A percentile compares a stretch with the other conserved stretches of the same genome.
Conservation (phyloP, 2,329 filamentous ascomycete species). For the Coniochaeta ligniaria region DNA sequence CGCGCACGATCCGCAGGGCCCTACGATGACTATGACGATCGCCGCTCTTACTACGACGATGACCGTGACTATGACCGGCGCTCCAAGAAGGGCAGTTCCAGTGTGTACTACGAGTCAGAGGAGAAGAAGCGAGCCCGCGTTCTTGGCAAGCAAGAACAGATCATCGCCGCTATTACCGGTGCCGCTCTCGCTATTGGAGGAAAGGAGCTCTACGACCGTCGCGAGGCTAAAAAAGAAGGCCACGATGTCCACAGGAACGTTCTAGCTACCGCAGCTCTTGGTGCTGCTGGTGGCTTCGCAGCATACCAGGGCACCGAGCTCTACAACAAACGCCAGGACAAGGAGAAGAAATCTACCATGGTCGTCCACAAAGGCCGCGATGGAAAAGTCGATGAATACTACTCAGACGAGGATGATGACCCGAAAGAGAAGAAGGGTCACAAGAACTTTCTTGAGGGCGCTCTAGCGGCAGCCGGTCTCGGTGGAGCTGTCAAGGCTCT, state of each 20-base stretch:
- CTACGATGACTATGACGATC: conserved; percentile 51
- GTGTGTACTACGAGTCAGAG: conserved; percentile 52
- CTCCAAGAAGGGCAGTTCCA: conserved; percentile 37
- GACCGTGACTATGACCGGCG: conserved; percentile 39
- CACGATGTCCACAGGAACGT: conserved; percentile 46
- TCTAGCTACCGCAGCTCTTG: conserved; percentile 52
- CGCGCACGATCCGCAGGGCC: conserved; percentile 59
- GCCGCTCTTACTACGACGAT: conserved; percentile 31
- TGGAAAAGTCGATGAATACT: conserved; percentile 48
- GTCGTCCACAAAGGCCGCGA: conserved; percentile 47
- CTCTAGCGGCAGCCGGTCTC: conserved; percentile 53
- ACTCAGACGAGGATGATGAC: conserved; percentile 48
- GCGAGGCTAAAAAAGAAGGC: conserved; percentile 45
- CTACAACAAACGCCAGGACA: conserved; percentile 52
- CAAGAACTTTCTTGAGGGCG: conserved; percentile 58
- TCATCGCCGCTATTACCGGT: conserved; percentile 58
- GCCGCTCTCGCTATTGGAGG: conserved; percentile 58
- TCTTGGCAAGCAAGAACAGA: conserved; percentile 57
- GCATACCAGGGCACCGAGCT: conserved; percentile 57
- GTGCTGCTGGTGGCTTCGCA: conserved; percentile 56
- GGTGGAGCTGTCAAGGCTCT: conserved; percentile 55
- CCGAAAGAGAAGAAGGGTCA: conserved; percentile 51
- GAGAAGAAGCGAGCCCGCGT: conserved; percentile 41
- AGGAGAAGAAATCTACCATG: conserved; percentile 46
- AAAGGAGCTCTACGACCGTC: conserved; percentile 60